These are phyloP conservation scores for Saccharomyces hybrid DNA, from an alignment of 1,139 yeast genomes.

Conservation along the genomic window DNA sequence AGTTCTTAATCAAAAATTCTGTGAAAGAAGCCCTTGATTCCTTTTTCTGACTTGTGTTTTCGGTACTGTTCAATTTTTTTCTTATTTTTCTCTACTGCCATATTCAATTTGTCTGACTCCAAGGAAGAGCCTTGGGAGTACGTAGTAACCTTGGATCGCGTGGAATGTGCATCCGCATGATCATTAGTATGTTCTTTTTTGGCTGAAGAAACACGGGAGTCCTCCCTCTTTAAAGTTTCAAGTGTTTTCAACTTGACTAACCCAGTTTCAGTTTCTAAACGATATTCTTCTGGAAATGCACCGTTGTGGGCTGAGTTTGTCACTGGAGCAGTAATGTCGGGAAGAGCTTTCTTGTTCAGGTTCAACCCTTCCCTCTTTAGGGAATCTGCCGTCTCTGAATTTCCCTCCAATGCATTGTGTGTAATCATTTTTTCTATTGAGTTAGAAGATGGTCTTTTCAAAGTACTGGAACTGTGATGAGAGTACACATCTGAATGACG, in stretches of 20 bases:
- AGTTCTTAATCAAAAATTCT: constrained; percentile 18
- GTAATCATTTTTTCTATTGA: constrained; percentile 20
- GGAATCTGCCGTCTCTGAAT: constrained; percentile 25
- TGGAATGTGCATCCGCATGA: constrained; percentile 1
- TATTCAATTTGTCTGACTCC: constrained; percentile 17
- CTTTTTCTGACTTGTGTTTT: constrained; percentile 18
- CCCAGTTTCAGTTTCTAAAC: constrained; percentile 70
- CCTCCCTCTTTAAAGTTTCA: constrained; percentile 11
- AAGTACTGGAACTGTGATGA: constrained; percentile 15
- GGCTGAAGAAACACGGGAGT: background rate
- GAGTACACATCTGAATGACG: constrained; percentile 9
- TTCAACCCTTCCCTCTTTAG: constrained; percentile 21
- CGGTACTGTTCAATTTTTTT: constrained; percentile 24
- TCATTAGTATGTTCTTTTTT: background rate
- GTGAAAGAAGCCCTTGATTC: constrained; percentile 21
- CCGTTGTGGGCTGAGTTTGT: constrained; percentile 20
- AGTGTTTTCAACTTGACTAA: constrained; percentile 40
- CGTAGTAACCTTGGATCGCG: background rate
- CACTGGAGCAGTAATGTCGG: constrained; percentile 28
- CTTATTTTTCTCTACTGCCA: constrained; percentile 30
- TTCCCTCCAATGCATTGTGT: constrained; percentile 17
- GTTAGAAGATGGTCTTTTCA: constrained; percentile 13
- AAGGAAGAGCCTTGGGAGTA: constrained; percentile 3
- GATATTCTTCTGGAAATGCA: constrained; percentile 70
- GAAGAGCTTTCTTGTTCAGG: constrained; percentile 12